phyloP scores from a whole-genome alignment of 2,329 filamentous ascomycete species.

The Fusarium piperis region DNA sequence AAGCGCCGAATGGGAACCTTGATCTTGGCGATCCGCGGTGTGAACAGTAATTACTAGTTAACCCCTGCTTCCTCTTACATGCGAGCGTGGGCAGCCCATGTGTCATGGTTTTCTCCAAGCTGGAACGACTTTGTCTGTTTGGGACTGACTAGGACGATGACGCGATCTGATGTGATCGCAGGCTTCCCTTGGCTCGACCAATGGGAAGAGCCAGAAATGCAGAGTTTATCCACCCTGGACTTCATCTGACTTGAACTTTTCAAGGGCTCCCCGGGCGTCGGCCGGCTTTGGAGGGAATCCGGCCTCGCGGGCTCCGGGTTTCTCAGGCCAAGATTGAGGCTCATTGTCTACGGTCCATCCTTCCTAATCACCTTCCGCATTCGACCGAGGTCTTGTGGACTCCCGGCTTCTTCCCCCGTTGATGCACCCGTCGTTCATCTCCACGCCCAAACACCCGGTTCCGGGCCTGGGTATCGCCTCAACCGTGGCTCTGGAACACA shows the following conservation, averaged over 20 bases:
- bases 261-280: slow-evolving; percentile 20
- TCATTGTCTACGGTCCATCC: neutral
- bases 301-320: slow-evolving; percentile 14
- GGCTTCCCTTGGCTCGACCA: slow-evolving; percentile 19
- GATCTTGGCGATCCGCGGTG: neutral
- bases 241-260: slow-evolving; percentile 8
- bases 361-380: slow-evolving; percentile 27
- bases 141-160: slow-evolving; percentile 40
- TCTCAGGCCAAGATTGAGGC: neutral
- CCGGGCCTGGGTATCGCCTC: neutral
- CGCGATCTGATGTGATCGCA: slow-evolving; percentile 44
- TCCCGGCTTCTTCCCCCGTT: neutral
- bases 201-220: neutral
- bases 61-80: neutral
- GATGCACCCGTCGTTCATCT: neutral
- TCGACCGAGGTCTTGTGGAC: neutral
- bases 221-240: slow-evolving; percentile 26
- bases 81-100: slow-evolving; percentile 26
- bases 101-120: slow-evolving; percentile 30
- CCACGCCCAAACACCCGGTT: neutral
- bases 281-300: slow-evolving; percentile 18
- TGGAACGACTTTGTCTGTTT: slow-evolving; percentile 6
- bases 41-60: neutral
- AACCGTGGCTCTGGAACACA: neutral
- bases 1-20: slow-evolving; percentile 30